Evolutionary conservation across 2,329 filamentous ascomycete genomes (phyloP).

Genomic region (Fusarium chaquense): DNA sequence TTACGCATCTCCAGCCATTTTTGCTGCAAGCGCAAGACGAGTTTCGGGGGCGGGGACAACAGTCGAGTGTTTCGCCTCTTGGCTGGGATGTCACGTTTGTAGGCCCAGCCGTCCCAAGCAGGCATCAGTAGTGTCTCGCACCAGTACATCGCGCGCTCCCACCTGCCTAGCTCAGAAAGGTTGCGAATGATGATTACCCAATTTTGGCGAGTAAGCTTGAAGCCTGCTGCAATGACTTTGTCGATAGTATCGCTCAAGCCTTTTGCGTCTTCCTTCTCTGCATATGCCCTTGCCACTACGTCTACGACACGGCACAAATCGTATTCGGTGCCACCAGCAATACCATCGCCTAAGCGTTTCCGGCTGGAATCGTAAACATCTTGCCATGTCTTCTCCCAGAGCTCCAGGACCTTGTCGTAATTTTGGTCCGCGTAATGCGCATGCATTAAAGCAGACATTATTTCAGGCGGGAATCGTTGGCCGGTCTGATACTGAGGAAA

Average conservation of each 20-base stretch:
- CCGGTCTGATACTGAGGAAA: constrained; percentile 52
- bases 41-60: constrained; percentile 51
- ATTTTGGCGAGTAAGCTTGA: constrained; percentile 78
- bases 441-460: constrained; percentile 76
- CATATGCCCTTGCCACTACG: constrained; percentile 62
- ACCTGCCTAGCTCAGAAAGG: constrained; percentile 70
- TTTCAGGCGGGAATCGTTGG: constrained; percentile 61
- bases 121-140: constrained; percentile 85
- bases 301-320: constrained; percentile 63
- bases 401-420: constrained; percentile 70
- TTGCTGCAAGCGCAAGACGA: constrained; percentile 62
- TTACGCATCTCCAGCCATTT: constrained; percentile 64
- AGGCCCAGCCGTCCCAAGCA: constrained; percentile 79
- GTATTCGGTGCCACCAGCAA: constrained; percentile 65
- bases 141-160: constrained; percentile 75
- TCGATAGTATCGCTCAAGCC: constrained; percentile 65
- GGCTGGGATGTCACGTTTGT: constrained; percentile 44
- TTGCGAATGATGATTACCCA: constrained; percentile 83
- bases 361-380: constrained; percentile 58
- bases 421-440: constrained; percentile 69
- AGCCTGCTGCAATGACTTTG: constrained; percentile 73
- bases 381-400: constrained; percentile 73
- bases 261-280: constrained; percentile 55
- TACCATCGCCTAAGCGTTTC: constrained; percentile 38
- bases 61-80: constrained; percentile 53